phyloP scores from a whole-genome alignment of 495 filamentous ascomycete species.

The Aspergillus sparsus region DNA sequence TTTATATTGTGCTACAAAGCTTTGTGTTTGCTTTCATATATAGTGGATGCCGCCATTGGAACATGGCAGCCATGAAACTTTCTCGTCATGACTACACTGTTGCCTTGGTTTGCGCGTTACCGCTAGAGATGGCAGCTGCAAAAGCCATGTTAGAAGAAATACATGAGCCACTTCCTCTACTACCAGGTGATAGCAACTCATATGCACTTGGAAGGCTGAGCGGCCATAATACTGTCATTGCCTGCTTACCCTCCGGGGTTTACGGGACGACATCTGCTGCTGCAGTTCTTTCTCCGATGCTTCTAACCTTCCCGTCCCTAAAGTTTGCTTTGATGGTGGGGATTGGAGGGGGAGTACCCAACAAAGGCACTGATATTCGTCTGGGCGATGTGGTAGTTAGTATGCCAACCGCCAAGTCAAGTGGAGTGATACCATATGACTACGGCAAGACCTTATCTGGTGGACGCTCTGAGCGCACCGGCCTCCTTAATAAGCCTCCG shows the following conservation, averaged over 20 bases:
- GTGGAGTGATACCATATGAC: slow-evolving; percentile 41
- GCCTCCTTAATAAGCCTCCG: slow-evolving; percentile 38
- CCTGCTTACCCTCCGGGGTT: slow-evolving; percentile 29
- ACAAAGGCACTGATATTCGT: slow-evolving; percentile 28
- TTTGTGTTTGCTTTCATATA: no score
- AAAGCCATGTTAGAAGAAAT: slow-evolving; percentile 31
- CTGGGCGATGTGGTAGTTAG: slow-evolving; percentile 39
- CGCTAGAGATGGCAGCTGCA: slow-evolving; percentile 33
- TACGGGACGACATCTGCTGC: slow-evolving; percentile 34
- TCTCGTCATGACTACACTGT: slow-evolving; percentile 30
- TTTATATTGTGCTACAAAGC: no score
- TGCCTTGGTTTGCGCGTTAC: slow-evolving; percentile 39
- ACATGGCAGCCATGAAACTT: background rate
- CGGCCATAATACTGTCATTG: slow-evolving; percentile 37
- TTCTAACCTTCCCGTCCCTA: slow-evolving; percentile 26
- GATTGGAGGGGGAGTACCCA: slow-evolving; percentile 39
- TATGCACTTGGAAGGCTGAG: slow-evolving; percentile 36
- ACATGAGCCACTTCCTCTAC: slow-evolving; percentile 26
- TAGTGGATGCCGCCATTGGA: no score
- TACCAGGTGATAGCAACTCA: slow-evolving; percentile 27
- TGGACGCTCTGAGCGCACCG: slow-evolving; percentile 35
- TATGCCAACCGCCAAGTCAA: background rate
- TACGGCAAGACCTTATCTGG: slow-evolving; percentile 37
- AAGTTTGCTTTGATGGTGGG: slow-evolving; percentile 36
- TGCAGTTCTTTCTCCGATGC: slow-evolving; percentile 26